Base-by-base conservation (phyloP, 352 stramenopile genomes). In the Lagenidium sp. region DNA sequence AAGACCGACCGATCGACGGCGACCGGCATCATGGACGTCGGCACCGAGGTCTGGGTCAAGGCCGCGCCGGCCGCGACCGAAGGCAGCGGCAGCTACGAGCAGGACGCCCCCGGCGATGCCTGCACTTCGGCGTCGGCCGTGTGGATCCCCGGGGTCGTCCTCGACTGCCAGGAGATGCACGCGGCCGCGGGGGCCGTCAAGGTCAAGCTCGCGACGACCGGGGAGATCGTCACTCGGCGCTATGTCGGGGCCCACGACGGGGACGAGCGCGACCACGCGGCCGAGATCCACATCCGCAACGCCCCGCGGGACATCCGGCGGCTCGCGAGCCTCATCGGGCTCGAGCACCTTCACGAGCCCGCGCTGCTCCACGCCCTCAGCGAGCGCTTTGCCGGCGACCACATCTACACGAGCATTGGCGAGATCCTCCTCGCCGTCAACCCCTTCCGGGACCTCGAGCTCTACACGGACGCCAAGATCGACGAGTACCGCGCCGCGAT, bases 351-450 rank as follows among this genome's bases (percentile, higher is more conserved):
- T 47, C 81, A 95, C 47, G 82, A 93, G 52, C 72, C 82, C 7
- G 76, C 78, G 46, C 59, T 95, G 39, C 55, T 95, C 15, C 72
- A 92, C 46, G 81, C 78, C 23, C 63, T 95, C 13, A 73, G 63
- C 40, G 73, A 90, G 34, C 78, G 82, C 16, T 95, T 91, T 35
- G 39, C 41, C 13, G 45, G 71, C 34, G 73, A 93, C 55, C 45
- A 75, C 45, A 91, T 95, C 56, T 95, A 95, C 61, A 94, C 83
- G 12, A 88, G 70, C 4, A 92, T 91, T 44, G 83, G 81, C 22
- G 75, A 89, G 48, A 91, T 94, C 46, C 50, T 95, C 25, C 63
- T 95, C 40, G 71, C 79, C 2, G 51, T 95, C 6, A 95, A 95
- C 53, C 83, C 83, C 29, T 74, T 94, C 34, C 88, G 87, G 50